phyloP scores from a whole-genome alignment of 2,329 filamentous ascomycete genomes.

The Epichloe baconii region DNA sequence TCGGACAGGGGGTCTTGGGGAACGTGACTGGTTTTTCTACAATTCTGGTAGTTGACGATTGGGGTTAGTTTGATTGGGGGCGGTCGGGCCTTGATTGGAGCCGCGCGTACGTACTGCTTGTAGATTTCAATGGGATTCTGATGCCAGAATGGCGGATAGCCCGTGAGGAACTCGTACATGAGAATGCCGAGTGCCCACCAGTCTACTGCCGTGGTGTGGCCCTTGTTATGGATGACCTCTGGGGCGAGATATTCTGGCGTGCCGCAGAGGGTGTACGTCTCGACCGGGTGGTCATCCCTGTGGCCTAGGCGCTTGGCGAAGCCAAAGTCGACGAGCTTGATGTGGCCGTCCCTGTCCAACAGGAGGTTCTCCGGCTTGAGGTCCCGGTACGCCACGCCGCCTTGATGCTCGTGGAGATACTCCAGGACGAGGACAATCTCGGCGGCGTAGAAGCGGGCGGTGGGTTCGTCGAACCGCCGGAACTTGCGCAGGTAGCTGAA shows the following conservation, averaged over 20 bases:
- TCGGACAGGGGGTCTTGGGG: conserved; percentile 50
- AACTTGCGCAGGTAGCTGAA: conserved; percentile 71
- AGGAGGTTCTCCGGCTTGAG: conserved; percentile 75
- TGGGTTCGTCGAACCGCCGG: conserved; percentile 65
- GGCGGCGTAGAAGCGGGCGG: conserved; percentile 69
- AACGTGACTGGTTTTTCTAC: conserved; percentile 67
- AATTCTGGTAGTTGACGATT: conserved; percentile 40
- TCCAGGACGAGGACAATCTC: conserved; percentile 75
- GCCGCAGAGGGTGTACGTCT: conserved; percentile 74
- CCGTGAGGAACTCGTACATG: conserved; percentile 74
- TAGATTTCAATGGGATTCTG: conserved; percentile 81
- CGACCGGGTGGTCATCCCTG: conserved; percentile 35
- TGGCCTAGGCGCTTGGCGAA: conserved; percentile 68
- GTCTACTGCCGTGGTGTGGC: conserved; percentile 63
- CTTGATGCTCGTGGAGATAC: conserved; percentile 66
- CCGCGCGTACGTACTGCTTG: conserved; percentile 43
- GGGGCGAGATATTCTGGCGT: conserved; percentile 76
- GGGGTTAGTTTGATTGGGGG: background rate
- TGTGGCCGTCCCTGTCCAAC: conserved; percentile 63
- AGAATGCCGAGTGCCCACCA: conserved; percentile 82
- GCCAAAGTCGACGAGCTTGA: conserved; percentile 75
- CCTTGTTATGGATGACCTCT: conserved; percentile 75
- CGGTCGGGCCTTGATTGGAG: no score
- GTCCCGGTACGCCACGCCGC: conserved; percentile 67
- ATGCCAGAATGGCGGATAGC: conserved; percentile 79